Evolutionary conservation across 768 basidiomycete species (phyloP), one percentile per base, ranked within the genome.

Genomic region (Crucibulum laeve): DNA sequence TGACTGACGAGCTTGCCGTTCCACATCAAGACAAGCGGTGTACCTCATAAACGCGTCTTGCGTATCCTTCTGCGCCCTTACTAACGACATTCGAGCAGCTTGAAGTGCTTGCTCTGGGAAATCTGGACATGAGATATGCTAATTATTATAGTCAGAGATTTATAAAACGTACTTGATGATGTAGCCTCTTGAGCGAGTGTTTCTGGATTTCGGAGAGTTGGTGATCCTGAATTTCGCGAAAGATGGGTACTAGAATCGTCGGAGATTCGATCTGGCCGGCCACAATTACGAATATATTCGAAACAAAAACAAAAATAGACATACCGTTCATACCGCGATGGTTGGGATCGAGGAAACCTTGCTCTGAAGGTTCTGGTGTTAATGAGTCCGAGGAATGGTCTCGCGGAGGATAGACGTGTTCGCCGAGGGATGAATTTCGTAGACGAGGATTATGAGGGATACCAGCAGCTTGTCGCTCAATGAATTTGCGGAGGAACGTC

Each of bases 381-480:
- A 69, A 62, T 13, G 75, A 74, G 37, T 73, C 73, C 21, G 61
- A 58, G 14, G 75, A 74, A 34, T 70, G 68, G 28, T 72, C 71
- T 18, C 70, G 67, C 25, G 69, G 67, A 3, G 64, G 51, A 51
- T 72, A 70, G 5, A 58, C 49, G 7, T 53, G 44, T 44, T 64
- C 62, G 34, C 64, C 62, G 22, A 56, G 62, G 17, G 57, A 53
- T n/a, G 64, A 55, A 47, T 81, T 81, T 45, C 87, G 82, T 33
- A 90, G 73, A 30, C 87, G 82, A 40, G 87, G 87, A 55, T 90
- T 89, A 58, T 90, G 87, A 42, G 85, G 78, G 32, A 87, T 77
- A 28, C 80, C 77, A n/a, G 79, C 71, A 5, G 80, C 74, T 56
- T 90, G 87, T 43, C 87, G 74, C 57, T 89, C 87, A 54, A 90